Base-by-base conservation (phyloP, 169 alveolate genomes). In the Eimeria maxima region DNA sequence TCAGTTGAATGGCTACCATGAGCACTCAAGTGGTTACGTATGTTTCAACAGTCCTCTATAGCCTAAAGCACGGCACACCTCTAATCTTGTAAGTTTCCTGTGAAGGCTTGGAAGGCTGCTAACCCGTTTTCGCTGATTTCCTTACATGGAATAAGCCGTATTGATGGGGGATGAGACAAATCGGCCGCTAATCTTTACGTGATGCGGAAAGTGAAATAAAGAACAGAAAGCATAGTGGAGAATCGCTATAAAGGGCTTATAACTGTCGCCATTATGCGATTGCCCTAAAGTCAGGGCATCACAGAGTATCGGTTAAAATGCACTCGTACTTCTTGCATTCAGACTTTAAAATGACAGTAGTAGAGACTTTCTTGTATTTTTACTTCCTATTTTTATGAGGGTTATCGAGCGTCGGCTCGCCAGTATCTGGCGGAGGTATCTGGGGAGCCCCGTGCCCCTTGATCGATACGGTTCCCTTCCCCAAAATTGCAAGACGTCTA, bases 391-490 rank as follows among this genome's bases (percentile, higher is more conserved):
- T 18, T 73, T 73, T 8, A 18, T 38, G 50, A 38, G 55, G 2
- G 50, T 4, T 38, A 3, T 38, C 29, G 55, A 73, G 16, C 83
- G 24, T 38, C 33, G 83, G 83, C 13, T 18, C 53, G 1, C 29
- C 27, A 14, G 55, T 11, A 20, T 20, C 83, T 0, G 83, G 53
- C 55, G 11, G 13, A 73, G 38, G 83, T 38, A 29, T 2, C 55
- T 33, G 55, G 83, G 53, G 53, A 73, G 83, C 83, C 83, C 83
- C 83, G 55, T 50, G 14, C 55, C 83, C 29, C 53, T 7, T 16
- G 83, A 73, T 73, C 83, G 83, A 38, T 4, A 73, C 16, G 83
- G 83, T 33, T 73, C 83, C 50, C 50, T 20, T 38, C 83, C 29
- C 14, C 83, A 33, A 42, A 11, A 73, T 27, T 5, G 53, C 50